Conservation (phyloP, 169 alveolate species). For the Cryptosporidium xiaoi region DNA sequence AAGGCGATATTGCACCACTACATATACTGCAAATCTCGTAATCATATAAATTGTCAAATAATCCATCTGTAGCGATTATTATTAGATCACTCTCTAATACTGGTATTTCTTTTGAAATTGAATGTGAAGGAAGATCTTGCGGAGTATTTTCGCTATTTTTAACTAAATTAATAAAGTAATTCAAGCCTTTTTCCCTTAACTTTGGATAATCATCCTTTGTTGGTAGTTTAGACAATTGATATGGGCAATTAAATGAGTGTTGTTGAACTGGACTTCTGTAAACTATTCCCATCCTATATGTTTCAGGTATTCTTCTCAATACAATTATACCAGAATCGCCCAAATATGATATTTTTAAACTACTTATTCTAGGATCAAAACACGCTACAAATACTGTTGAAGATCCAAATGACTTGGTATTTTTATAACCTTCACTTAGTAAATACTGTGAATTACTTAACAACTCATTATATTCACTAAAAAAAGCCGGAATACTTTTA, state of each 20-base stretch:
- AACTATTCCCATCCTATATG: slow-evolving; percentile 76
- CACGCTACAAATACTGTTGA: slow-evolving; percentile 79
- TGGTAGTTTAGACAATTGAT: slow-evolving; percentile 83
- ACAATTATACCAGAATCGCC: slow-evolving; percentile 81
- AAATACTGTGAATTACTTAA: slow-evolving; percentile 24
- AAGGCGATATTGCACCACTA: slow-evolving; percentile 78
- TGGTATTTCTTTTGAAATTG: slow-evolving; percentile 48
- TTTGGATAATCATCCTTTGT: slow-evolving; percentile 73
- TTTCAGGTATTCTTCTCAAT: slow-evolving; percentile 76
- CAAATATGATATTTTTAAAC: slow-evolving; percentile 75
- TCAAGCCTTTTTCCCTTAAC: slow-evolving; percentile 77
- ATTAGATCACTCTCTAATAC: slow-evolving; percentile 77
- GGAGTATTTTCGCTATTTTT: slow-evolving; percentile 75
- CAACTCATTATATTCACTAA: background rate
- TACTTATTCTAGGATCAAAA: slow-evolving; percentile 54
- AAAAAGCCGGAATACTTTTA: too few species aligned
- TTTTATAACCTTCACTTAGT: slow-evolving; percentile 72
- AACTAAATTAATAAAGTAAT: slow-evolving; percentile 75
- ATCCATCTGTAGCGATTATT: slow-evolving; percentile 81
- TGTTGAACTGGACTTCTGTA: slow-evolving; percentile 82
- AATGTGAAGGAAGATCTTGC: slow-evolving; percentile 79
- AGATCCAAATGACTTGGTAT: slow-evolving; percentile 71
- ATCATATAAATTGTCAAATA: slow-evolving; percentile 80
- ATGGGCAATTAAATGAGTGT: slow-evolving; percentile 87
- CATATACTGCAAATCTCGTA: slow-evolving; percentile 80